Conservation (phyloP, 306 rosid genomes). For the Dryas octopetala region DNA sequence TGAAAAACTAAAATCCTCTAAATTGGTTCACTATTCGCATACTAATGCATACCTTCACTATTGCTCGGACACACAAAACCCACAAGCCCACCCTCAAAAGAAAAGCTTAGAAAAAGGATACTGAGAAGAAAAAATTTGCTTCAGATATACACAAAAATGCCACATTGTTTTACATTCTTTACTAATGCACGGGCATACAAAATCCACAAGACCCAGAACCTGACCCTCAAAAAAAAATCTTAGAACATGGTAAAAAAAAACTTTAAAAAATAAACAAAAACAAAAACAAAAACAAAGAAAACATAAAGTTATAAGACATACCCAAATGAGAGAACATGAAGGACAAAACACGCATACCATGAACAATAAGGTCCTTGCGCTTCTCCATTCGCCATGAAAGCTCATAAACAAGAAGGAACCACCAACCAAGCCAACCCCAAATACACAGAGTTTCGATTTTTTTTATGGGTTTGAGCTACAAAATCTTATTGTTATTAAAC, state of each 20-base stretch:
- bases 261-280: background rate
- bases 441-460: background rate
- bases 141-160: no score
- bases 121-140: no score
- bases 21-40: no score
- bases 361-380: slow-evolving; percentile 26
- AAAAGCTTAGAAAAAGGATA: no score
- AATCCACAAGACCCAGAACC: no score
- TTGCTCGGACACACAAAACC: no score
- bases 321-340: slow-evolving; percentile 25
- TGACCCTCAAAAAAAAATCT: background rate
- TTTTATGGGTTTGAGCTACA: background rate
- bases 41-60: no score
- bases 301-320: background rate
- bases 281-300: background rate
- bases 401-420: slow-evolving; percentile 1
- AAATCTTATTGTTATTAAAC: background rate
- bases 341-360: slow-evolving; percentile 44
- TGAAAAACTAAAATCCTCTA: no score
- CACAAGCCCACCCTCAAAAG: no score
- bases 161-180: no score
- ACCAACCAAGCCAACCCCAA: background rate
- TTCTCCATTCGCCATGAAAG: slow-evolving; percentile 41
- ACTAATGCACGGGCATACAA: no score
- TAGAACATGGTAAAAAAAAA: background rate